Base-by-base conservation (phyloP, 2,329 filamentous ascomycete genomes). In the Trichocomaceae sp. region DNA sequence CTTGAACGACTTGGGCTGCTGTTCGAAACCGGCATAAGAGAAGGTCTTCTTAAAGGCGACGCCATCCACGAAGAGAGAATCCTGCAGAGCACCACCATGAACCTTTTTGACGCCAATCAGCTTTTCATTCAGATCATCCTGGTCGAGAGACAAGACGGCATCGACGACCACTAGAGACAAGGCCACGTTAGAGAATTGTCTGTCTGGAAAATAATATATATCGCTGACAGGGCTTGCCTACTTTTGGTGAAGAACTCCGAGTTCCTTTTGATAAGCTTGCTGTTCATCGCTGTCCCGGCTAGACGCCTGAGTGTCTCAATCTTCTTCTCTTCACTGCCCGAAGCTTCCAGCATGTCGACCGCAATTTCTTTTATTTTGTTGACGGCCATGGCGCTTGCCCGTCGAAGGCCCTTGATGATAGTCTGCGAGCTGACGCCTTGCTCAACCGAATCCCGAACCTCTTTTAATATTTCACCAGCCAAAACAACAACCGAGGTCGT, bases 1-100 rank as follows among this genome's bases (percentile, higher is more conserved):
- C 69, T 82, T 84, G 79, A 99, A 97, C 7, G 83, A 85, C 77
- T 99, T 99, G 62, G 93, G 93, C 77, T 99, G 93, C 77, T 99
- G 93, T 77, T 99, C 93, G 76, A 99, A 99, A 69, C 93, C 93
- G 64, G 93, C 93, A 70, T 99, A 99, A 50, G 92, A 91, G 74
- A 99, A 99, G 5, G 93, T 99, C 83, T 99, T 99, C 80, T 97
- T 97, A 81, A 99, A 99, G 35, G 93, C 92, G 59, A 99, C 93
- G 69, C 93, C 93, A 72, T 97, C 93, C 69, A 99, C 87, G 74
- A 97, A 97, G 41, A 96, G 83, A 2, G 92, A 96, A 60, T 97
- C 93, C 67, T 96, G 93, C 31, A 99, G 83, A 37, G 90, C 95
- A 72, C 93, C 93, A 68, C 93, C 93, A 39, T 90, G 92, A 60